Base-by-base conservation (phyloP, 192 early-diverging fungal species). In the Gryganskiella cystojenkinii region DNA sequence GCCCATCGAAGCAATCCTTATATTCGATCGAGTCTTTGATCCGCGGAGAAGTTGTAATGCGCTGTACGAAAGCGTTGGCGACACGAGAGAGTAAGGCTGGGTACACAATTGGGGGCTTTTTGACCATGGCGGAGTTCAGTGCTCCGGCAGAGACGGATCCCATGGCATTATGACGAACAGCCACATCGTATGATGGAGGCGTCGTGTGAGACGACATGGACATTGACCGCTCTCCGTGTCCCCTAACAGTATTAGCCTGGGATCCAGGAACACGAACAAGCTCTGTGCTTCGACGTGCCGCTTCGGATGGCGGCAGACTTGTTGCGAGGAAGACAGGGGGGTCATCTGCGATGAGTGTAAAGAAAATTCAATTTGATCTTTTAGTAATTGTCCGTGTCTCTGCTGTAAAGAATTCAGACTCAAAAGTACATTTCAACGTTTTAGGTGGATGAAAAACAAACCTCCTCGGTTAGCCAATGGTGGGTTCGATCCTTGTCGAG, bases 21-120 rank as follows among this genome's bases (percentile, higher is more conserved):
- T 97, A 94, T 80, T 95, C 91, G 22, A 96, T 81, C 11, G 85
- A 87, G 60, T 96, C 93, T 60, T 93, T 92, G 34, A 85, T 83
- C 43, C 90, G 88, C 7, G 90, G 91, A 34, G 84, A 83, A 34
- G 89, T 61, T 15, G 83, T 84, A 27, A 94, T 73, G 11, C 87
- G 65, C 31, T 80, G 76, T 24, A 85, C 84, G 71, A 95, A 92
- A 9, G 86, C 81, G 53, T 81, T 84, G 6, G 92, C 90, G 8
- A 95, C 92, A 49, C 85, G 68, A 6, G 91, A 91, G 15, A 95
- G 76, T 66, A 95, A 76, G 5, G 91, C 93, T 1, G 91, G 90
- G 54, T 94, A 92, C 52, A 94, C 90, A 40, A 90, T 83, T 47
- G 85, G 79, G 1, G 73, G 73, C 31, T 67, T 76, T 27, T 62